Base-by-base conservation (phyloP, 352 stramenopile species). In the Pythium biforme region DNA sequence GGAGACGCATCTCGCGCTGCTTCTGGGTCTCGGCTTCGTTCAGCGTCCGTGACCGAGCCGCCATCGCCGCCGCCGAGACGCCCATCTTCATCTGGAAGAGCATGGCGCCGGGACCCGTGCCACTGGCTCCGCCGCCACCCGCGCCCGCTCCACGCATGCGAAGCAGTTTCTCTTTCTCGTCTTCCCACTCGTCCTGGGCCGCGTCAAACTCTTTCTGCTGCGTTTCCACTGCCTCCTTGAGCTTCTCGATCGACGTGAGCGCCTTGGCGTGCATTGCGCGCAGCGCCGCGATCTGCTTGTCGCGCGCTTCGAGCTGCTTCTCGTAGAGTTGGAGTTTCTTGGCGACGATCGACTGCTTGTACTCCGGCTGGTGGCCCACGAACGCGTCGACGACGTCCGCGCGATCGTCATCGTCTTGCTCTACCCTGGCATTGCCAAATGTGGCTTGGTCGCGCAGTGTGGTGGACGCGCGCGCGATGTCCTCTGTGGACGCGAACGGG, bases 111-210 rank as follows among this genome's bases (percentile, higher is more conserved):
- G 23, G 15, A 10, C 33, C 53, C 1, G 17, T 45, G 7, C 14
- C 14, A 20, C 15, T 25, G 27, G 27, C 45, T 17, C 25, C 29
- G n/a, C 46, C 59, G 39, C 10, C 40, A n/a, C n/a, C n/a, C n/a
- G n/a, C n/a, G n/a, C n/a, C n/a, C 1, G 11, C 14, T 20, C 47
- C 62, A 59, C 76, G 76, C 51, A 80, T 79, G 6, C 76, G 62
- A 48, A 88, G 14, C 29, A 88, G 62, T 1, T 64, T 64, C 14
- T 70, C 69, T 43, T 81, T 83, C 48, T 91, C 76, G n/a, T 89
- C 66, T 47, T 92, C 83, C 78, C 81, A 90, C 27, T 81, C 74
- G 19, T 83, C 68, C 43, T 90, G 79, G 3, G 77, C 76, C 0
- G 73, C 68, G 8, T 60, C 54, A 48, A 90, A 72, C 31, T 80